Evolutionary conservation across 768 basidiomycete genomes (phyloP), one percentile per base, ranked within the genome.

Genomic region (Serendipita sp.): DNA sequence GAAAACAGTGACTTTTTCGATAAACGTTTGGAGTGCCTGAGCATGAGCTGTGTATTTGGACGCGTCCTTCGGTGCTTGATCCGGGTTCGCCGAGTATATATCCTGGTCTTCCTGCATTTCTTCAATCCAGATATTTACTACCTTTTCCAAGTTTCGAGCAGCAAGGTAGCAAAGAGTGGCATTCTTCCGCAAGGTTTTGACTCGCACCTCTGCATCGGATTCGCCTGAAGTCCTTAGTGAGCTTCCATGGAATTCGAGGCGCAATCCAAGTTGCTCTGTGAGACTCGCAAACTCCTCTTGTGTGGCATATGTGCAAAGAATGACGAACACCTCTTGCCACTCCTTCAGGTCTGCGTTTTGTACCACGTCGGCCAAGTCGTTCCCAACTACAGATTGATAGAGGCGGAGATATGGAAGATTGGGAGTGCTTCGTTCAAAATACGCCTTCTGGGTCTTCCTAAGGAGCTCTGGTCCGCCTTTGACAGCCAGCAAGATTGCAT

Each of bases 1-100:
- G 81, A 99, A 98, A 43, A 96, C 83, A 1, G 93, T 85, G 24
- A 97, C 93, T 74, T 98, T 98, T 75, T 98, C 96, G 68, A 98
- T 81, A 74, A 98, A 94, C 0, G 86, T 85, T 70, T 97, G 95
- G 43, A 99, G 74, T 2, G 93, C 91, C 28, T 84, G 80, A 0
- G 87, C 90, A 65, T 90, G 89, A 0, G 85, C 84, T 1, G 88
- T 83, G 69, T 90, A 93, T 3, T 77, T 77, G 2, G 86, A 83
- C 13, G 44, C 20, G 69, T 72, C 14, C 33, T 73, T 67, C 11
- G 56, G 62, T n/a, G 58, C 33, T 4, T 31, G 4, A 24, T 58
- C 53, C 9, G 53, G 53, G 11, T 58, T 11, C 2, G 63, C 56
- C 9, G 73, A 68, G 20, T 75, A 72, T 30, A 76, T 71, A 2